phyloP scores from a whole-genome alignment of 257 asterid species.

The Penstemon barbatus region DNA sequence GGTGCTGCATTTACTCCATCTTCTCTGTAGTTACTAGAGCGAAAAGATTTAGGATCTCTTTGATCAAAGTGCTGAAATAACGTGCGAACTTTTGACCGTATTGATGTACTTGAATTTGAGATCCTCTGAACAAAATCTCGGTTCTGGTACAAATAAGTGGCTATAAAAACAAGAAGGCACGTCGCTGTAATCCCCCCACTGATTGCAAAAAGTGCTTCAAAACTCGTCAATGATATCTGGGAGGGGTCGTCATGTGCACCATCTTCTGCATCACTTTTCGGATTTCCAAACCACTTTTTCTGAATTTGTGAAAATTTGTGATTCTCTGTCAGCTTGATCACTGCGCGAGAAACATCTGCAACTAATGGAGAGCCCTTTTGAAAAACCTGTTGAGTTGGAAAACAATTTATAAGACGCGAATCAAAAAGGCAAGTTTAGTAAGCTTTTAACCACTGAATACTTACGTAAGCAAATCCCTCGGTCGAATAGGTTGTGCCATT shows the following conservation, averaged over 20 bases:
- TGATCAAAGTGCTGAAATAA: constrained; percentile 36
- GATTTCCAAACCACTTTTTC: not conserved
- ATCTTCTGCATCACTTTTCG: not conserved
- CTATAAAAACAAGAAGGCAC: constrained; percentile 29
- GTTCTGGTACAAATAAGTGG: constrained; percentile 29
- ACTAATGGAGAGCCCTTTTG: constrained; percentile 42
- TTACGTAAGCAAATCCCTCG: constrained; percentile 40
- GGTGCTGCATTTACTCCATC: not conserved
- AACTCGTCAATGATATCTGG: constrained; percentile 8
- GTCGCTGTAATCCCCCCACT: constrained; percentile 32
- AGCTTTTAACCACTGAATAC: not conserved
- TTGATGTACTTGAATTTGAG: constrained; percentile 25
- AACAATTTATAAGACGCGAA: not conserved
- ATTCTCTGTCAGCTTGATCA: constrained; percentile 29
- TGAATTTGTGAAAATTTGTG: constrained; percentile 18
- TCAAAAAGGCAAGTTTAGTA: not conserved
- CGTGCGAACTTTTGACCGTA: constrained; percentile 33
- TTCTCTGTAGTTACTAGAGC: constrained; percentile 2
- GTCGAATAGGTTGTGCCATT: constrained; percentile 32
- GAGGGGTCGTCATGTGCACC: too few relatives aligned
- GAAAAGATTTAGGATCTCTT: constrained; percentile 26
- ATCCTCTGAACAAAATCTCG: constrained; percentile 31
- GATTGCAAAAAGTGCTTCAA: constrained; percentile 28
- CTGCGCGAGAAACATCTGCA: constrained; percentile 38
- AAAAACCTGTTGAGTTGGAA: constrained; percentile 33